phyloP scores from a whole-genome alignment of 2,329 filamentous ascomycete species.

The Beauveria sp. region DNA sequence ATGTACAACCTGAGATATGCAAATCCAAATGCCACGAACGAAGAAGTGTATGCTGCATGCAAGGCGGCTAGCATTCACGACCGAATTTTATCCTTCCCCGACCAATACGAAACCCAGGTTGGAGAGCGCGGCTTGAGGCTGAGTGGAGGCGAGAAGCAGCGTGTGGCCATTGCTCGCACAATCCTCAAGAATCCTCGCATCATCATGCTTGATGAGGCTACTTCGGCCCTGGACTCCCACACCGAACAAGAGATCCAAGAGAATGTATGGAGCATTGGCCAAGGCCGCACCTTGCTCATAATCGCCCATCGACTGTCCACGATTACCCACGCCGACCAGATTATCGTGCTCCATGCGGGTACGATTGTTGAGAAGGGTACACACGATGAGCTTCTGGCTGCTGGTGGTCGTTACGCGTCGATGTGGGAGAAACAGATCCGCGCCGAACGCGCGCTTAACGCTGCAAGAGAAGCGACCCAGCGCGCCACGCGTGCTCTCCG shows the following conservation, averaged over 20 bases:
- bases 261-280: slow-evolving; percentile 71
- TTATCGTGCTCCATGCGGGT: slow-evolving; percentile 72
- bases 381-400: slow-evolving; percentile 65
- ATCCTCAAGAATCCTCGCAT: slow-evolving; percentile 88
- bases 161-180: slow-evolving; percentile 86
- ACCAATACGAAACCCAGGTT: slow-evolving; percentile 82
- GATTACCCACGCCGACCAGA: slow-evolving; percentile 79
- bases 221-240: slow-evolving; percentile 82
- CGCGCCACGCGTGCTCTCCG: slow-evolving; percentile 32
- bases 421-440: slow-evolving; percentile 90
- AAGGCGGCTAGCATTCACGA: slow-evolving; percentile 86
- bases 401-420: slow-evolving; percentile 66
- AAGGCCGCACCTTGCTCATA: slow-evolving; percentile 85
- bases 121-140: slow-evolving; percentile 82
- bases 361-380: slow-evolving; percentile 70
- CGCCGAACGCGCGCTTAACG: slow-evolving; percentile 55
- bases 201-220: slow-evolving; percentile 90
- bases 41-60: slow-evolving; percentile 76
- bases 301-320: slow-evolving; percentile 88
- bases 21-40: slow-evolving; percentile 70
- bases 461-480: slow-evolving; percentile 28
- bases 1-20: slow-evolving; percentile 95
- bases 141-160: slow-evolving; percentile 87
- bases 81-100: slow-evolving; percentile 81
- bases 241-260: slow-evolving; percentile 91